Percentiles rank a stretch among this genome's conserved stretches.
Conservation (phyloP, 345 rosid genomes). For the Linum usitatissimum region DNA sequence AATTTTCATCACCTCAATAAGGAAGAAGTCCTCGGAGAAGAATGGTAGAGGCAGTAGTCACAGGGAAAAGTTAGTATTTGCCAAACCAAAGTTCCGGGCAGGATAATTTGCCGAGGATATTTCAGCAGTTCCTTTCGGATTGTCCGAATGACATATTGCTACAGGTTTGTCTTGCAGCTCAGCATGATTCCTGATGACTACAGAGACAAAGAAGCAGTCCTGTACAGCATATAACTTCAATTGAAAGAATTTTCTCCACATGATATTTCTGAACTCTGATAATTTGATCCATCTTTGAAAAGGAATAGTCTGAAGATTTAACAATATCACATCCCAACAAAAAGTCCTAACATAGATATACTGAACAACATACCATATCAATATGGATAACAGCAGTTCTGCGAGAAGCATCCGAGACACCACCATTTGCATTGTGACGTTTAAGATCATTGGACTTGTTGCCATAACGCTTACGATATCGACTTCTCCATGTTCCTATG, state of each 20-base stretch:
- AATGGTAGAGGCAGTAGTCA: constrained; percentile 11
- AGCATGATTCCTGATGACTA: constrained; percentile 61
- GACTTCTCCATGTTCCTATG: constrained; percentile 94
- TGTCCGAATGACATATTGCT: constrained; percentile 88
- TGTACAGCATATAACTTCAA: constrained; percentile 35
- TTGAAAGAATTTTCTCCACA: too few relatives aligned
- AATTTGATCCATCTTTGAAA: background rate
- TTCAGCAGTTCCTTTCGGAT: constrained; percentile 92
- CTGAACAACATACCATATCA: constrained; percentile 60
- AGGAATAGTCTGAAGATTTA: background rate
- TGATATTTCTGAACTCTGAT: background rate
- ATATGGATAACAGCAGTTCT: constrained; percentile 53
- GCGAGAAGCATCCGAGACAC: constrained; percentile 27
- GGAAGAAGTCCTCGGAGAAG: constrained; percentile 7
- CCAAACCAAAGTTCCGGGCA: constrained; percentile 79
- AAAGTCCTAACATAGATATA: background rate
- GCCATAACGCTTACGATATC: constrained; percentile 71
- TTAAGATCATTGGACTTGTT: constrained; percentile 26
- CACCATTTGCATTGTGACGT: constrained; percentile 24
- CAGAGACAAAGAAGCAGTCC: constrained; percentile 95
- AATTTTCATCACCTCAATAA: constrained; percentile 8
- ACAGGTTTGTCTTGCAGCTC: constrained; percentile 74
- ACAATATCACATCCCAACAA: background rate
- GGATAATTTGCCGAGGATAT: constrained; percentile 95
- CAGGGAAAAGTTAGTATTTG: constrained; percentile 17